Evolutionary conservation across 495 filamentous ascomycete species (phyloP).

Genomic region (Corynascus novoguineensis): DNA sequence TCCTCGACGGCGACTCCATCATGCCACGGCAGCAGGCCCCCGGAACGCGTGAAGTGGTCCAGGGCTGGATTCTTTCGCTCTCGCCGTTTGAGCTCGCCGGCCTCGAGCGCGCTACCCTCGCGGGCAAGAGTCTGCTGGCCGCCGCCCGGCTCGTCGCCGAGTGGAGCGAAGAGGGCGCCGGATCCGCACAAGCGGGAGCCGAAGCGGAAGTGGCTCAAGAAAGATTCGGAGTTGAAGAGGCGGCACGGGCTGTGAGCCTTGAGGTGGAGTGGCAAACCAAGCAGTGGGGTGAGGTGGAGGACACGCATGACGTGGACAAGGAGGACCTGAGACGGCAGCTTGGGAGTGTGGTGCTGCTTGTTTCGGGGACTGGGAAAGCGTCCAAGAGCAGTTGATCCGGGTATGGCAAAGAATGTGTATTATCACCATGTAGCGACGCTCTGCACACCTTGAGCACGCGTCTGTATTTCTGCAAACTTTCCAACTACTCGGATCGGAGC

Average conservation of each 20-base stretch:
- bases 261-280: constrained; percentile 89
- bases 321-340: constrained; percentile 87
- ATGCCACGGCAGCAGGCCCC: constrained; percentile 64
- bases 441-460: too few relatives aligned
- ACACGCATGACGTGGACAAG: constrained; percentile 94
- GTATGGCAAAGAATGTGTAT: background rate
- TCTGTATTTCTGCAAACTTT: too few relatives aligned
- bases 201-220: constrained; percentile 21
- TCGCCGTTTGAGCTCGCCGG: constrained; percentile 75
- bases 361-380: constrained; percentile 49
- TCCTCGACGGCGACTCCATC: constrained; percentile 67
- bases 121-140: constrained; percentile 77
- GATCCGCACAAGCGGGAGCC: background rate
- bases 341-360: constrained; percentile 75
- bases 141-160: constrained; percentile 73
- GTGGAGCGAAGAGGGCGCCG: constrained; percentile 69
- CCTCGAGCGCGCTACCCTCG: constrained; percentile 75
- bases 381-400: background rate
- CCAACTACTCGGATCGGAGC: too few relatives aligned
- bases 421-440: background rate
- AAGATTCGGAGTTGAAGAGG: constrained; percentile 62
- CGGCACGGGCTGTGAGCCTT: constrained; percentile 66
- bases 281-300: constrained; percentile 94
- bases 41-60: constrained; percentile 66
- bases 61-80: constrained; percentile 70